Percentiles rank a stretch among this genome's conserved stretches.
These are phyloP conservation scores for Microstegium vimineum DNA, from an alignment of 176 grass and related monocot species.

Conservation along the genomic window DNA sequence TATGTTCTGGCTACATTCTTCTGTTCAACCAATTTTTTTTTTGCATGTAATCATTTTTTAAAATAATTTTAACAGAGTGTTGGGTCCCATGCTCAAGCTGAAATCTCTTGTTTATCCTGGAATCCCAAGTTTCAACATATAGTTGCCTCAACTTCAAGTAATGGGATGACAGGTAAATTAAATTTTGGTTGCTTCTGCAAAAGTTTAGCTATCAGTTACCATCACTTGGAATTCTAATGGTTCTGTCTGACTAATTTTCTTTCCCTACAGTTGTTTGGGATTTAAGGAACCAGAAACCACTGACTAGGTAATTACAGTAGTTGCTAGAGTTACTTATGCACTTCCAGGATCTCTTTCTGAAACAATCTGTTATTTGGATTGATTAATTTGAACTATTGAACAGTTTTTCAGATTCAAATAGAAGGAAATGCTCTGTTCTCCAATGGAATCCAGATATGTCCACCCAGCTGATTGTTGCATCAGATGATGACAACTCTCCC, in stretches of 20 bases:
- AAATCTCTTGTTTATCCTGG: constrained; percentile 89
- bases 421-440: constrained; percentile 87
- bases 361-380: constrained; percentile 13
- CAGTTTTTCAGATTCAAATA: constrained; percentile 89
- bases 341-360: neutral
- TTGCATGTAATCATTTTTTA: neutral
- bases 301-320: constrained; percentile 67
- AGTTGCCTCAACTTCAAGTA: constrained; percentile 80
- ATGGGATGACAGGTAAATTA: constrained; percentile 75
- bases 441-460: constrained; percentile 97
- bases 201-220: neutral
- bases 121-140: constrained; percentile 97
- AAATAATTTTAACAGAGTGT: constrained; percentile 56
- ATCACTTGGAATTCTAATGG: neutral
- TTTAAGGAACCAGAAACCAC: constrained; percentile 75
- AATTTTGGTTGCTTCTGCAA: neutral
- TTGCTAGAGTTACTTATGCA: neutral
- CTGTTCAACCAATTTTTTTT: constrained; percentile 9
- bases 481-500: constrained; percentile 89
- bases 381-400: constrained; percentile 18
- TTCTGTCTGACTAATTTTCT: constrained; percentile 27
- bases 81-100: constrained; percentile 77
- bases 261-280: constrained; percentile 88
- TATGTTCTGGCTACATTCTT: too few relatives aligned
- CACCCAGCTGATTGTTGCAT: constrained; percentile 88